Evolutionary conservation across 306 rosid species (phyloP).

Genomic region (Fragaria vesca): DNA sequence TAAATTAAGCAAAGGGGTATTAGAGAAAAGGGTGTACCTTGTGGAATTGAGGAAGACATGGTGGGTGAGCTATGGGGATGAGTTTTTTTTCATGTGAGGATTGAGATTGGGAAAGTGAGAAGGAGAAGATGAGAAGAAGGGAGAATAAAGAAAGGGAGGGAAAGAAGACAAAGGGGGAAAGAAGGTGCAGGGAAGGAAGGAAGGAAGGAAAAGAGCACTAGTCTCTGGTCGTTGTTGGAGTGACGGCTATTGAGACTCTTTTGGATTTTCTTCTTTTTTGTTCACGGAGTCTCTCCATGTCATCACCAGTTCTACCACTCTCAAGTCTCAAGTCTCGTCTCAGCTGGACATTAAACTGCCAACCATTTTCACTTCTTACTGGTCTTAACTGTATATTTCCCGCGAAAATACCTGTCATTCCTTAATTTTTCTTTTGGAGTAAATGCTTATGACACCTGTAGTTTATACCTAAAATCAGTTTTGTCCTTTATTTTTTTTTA

Average conservation of each 20-base stretch:
- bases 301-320: not conserved
- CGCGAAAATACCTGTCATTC: not conserved
- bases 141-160: not conserved
- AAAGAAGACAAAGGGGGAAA: not conserved
- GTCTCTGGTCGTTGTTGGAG: not conserved
- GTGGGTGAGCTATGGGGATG: not conserved
- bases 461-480: too few relatives aligned
- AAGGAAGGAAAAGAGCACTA: not conserved
- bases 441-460: too few relatives aligned
- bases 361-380: not conserved
- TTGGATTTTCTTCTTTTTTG: not conserved
- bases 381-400: not conserved
- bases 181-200: conserved; percentile 15
- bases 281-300: conserved; percentile 11
- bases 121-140: not conserved
- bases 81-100: not conserved
- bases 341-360: not conserved
- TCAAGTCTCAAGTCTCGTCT: not conserved
- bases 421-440: too few relatives aligned
- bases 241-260: not conserved
- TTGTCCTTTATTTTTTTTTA: too few relatives aligned
- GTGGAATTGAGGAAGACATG: not conserved
- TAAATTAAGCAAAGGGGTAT: not conserved
- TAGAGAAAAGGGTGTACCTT: not conserved
- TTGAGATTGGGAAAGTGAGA: not conserved